phyloP scores from a whole-genome alignment of 352 stramenopile genomes.

The Pythium chondricola region DNA sequence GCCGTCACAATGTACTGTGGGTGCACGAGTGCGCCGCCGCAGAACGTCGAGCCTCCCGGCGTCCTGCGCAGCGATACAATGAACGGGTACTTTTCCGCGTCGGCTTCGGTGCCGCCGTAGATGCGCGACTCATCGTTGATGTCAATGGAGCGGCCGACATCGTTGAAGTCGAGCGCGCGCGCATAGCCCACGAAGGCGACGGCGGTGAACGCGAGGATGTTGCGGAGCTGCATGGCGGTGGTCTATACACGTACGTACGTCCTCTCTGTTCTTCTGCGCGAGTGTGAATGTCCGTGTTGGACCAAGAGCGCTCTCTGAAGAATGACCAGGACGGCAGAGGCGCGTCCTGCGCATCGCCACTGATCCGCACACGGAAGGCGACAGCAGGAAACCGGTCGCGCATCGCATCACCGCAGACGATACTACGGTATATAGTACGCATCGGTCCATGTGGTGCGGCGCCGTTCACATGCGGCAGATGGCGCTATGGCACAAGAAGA shows the following conservation, averaged over 20 bases:
- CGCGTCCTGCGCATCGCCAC: not conserved
- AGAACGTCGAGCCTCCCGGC: slow-evolving; percentile 36
- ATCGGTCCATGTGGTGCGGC: not conserved
- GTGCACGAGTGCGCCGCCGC: slow-evolving; percentile 56
- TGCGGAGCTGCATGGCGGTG: slow-evolving; percentile 13
- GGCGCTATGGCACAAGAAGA: not conserved
- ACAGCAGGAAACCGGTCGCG: too few species aligned
- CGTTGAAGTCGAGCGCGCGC: slow-evolving; percentile 5
- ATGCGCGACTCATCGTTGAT: slow-evolving; percentile 30
- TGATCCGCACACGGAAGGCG: not conserved
- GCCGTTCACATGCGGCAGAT: not conserved
- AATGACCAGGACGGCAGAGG: too few species aligned
- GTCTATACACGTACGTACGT: too few species aligned
- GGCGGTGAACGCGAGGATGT: slow-evolving; percentile 10
- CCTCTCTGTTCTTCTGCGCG: too few species aligned
- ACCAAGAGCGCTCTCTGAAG: too few species aligned
- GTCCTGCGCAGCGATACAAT: slow-evolving; percentile 50
- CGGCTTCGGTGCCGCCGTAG: slow-evolving; percentile 48
- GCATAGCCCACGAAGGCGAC: slow-evolving; percentile 7
- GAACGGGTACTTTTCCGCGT: slow-evolving; percentile 43
- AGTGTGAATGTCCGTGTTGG: too few species aligned
- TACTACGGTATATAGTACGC: too few species aligned
- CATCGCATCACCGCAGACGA: too few species aligned
- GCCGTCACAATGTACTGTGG: slow-evolving; percentile 63
- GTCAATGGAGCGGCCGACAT: not conserved